Evolutionary conservation across 768 basidiomycete genomes (phyloP), one percentile per base, ranked within the genome.

Genomic region (Trametes punicea): DNA sequence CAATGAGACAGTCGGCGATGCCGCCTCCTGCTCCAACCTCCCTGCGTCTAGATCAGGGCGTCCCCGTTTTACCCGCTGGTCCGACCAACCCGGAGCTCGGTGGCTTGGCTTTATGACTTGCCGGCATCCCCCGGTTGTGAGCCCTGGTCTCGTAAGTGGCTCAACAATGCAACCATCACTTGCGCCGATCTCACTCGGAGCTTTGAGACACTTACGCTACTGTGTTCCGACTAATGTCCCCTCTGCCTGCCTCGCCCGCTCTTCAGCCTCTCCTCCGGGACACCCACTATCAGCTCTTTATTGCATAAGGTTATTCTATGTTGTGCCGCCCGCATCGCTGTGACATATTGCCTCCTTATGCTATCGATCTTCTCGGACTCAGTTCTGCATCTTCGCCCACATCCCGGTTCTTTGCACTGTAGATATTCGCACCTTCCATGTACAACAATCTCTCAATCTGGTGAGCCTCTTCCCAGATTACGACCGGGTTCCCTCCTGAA

Each of bases 271-370:
- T 30, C 16, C 47, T n/a, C 47, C 31, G 23, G 46, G 34, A 54
- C 51, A 40, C 39, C 42, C 36, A 48, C 41, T 44, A 21, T 46
- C 34, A 18, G 44, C 53, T 55, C 53, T 55, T 55, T 51, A 60
- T 55, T 54, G 49, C 58, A 60, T 55, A 60, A 60, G 49, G 48
- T 55, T 60, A 60, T 60, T 41, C 30, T 55, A 47, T 51, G 58
- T 55, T 55, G 47, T 50, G 57, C 52, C 40, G 45, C 45, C 49
- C 45, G 46, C 57, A 51, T 49, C 44, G 57, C 57, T 59, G 51
- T 59, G 57, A 11, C 57, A 50, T 59, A 54, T 36, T 27, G 44
- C 45, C 45, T 53, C 57, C 53, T 55, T 55, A 60, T 60, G 58
- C 58, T 60, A 44, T 60, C 58, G 58, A 55, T 21, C 31, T 26